Base-by-base conservation (phyloP, 2,329 filamentous ascomycete genomes). In the Clarireedia hainanense region DNA sequence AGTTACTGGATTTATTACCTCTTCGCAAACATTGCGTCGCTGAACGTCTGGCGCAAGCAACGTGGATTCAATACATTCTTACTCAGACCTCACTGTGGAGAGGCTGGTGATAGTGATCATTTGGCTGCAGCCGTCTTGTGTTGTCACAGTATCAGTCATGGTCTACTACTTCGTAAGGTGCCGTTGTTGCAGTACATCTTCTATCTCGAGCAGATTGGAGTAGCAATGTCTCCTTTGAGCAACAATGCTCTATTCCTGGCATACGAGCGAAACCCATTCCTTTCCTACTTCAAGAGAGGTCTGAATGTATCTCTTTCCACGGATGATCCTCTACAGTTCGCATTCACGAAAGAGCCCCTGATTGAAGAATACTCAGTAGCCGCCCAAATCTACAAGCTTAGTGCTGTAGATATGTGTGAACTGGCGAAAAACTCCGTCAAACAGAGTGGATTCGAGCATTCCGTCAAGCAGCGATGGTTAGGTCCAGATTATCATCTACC, bases 1-100 rank as follows among this genome's bases (percentile, higher is more conserved):
- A 96, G 88, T 69, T 99, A 99, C 74, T 99, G 94, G 94, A 88
- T 97, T 68, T 99, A 99, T 73, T 95, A 96, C 68, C 79, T 97
- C 52, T 97, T 94, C 67, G 85, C 94, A 60, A 99, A 99, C 71
- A 90, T 96, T 71, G 81, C 87, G 0, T 96, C 91, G 9, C 79
- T 99, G 64, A 99, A 99, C 69, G 81, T 86, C 57, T 96, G 89
- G 87, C 84, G 94, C 45, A 92, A 90, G 68, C 85, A 86, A 68
- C 85, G 92, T 50, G 91, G 91, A 0, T 96, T 97, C 79, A 99
- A 95, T 71, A 99, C 94, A 0, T 95, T 99, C 69, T 78, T 95
- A 17, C 77, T 99, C 51, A 84, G 94, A 40, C 94, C 94, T 9
- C 94, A 99, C 72, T 97, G 91, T 67, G 94, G 94, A 67, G 94